Conservation (phyloP, 139 green algal genomes). For the Chlamydomonas schloesseri region DNA sequence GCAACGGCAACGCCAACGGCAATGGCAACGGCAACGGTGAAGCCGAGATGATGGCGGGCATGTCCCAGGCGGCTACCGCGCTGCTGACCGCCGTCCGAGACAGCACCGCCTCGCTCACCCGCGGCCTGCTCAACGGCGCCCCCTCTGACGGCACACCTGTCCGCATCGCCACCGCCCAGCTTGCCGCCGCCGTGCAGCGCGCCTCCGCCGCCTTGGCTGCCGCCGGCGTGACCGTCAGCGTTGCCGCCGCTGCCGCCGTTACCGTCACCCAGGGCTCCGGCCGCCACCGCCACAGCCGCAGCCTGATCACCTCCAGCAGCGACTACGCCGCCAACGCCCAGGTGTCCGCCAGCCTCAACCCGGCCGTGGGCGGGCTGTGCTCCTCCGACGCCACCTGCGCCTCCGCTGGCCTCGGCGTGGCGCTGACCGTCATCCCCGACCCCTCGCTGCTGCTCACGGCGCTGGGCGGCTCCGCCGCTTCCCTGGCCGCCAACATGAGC, state of each 20-base stretch:
- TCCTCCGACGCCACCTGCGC: neutral
- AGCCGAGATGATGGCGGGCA: neutral
- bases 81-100: neutral
- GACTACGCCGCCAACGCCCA: neutral
- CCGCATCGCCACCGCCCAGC: neutral
- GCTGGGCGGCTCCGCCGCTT: neutral
- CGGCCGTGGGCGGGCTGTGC: conserved; percentile 3
- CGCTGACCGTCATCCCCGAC: neutral
- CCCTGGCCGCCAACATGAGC: neutral
- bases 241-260: neutral
- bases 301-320: neutral
- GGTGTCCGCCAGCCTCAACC: neutral
- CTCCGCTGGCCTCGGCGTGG: neutral
- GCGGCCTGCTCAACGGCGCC: conserved; percentile 3
- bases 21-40: neutral
- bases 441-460: conserved; percentile 2
- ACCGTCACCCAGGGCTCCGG: neutral
- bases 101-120: neutral
- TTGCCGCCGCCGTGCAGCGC: neutral
- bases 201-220: neutral
- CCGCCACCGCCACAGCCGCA: neutral
- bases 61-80: neutral
- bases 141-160: neutral
- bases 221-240: neutral
- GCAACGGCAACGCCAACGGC: neutral